Percentiles rank a stretch among this genome's conserved stretches.
Conservation (phyloP, 129 eudicot genomes). For the Tagetes patula region DNA sequence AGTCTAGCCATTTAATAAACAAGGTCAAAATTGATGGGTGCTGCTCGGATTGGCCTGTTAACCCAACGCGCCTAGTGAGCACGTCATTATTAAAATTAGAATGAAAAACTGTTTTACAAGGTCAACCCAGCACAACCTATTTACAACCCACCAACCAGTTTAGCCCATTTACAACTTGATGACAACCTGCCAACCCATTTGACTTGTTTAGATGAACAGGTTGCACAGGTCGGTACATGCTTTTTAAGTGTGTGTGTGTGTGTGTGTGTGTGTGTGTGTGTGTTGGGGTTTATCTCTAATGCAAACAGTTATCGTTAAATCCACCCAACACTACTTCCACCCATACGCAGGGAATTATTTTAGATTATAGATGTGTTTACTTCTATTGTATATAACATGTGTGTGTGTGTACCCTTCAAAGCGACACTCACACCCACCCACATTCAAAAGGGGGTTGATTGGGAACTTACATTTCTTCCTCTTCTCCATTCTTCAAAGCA, state of each 20-base stretch:
- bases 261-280: background rate
- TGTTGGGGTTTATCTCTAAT: background rate
- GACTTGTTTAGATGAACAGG: background rate
- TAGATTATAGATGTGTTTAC: background rate
- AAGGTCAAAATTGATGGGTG: background rate
- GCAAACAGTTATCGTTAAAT: background rate
- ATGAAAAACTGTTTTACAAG: background rate
- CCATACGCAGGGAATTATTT: background rate
- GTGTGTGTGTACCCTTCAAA: background rate
- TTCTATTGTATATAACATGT: background rate
- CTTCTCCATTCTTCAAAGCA: constrained; percentile 90
- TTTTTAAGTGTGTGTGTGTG: background rate
- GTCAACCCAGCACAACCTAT: background rate
- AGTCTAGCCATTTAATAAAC: background rate
- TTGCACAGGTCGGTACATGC: background rate
- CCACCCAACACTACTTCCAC: background rate
- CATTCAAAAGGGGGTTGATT: background rate
- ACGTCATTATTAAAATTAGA: background rate
- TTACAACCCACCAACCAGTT: no score
- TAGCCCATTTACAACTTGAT: no score
- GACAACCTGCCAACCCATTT: background rate
- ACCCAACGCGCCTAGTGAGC: background rate
- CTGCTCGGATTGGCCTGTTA: background rate
- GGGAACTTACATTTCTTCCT: constrained; percentile 90
- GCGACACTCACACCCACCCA: background rate